These are phyloP conservation scores for Neospora caninum DNA, from an alignment of 169 alveolate species.

Conservation along the genomic window DNA sequence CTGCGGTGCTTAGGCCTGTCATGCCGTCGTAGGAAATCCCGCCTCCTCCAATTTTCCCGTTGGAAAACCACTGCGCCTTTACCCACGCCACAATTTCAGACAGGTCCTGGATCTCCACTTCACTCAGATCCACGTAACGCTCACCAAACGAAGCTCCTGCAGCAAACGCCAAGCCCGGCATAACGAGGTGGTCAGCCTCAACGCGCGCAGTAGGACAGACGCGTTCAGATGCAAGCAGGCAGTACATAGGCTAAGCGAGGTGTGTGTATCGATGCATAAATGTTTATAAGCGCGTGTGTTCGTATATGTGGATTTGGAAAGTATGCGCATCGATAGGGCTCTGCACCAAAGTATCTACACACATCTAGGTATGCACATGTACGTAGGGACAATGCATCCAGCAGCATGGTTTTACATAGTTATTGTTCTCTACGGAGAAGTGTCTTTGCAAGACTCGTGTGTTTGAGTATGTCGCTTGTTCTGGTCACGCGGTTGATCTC, in stretches of 20 bases:
- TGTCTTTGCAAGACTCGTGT: too few relatives aligned
- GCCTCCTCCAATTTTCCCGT: slow-evolving; percentile 74
- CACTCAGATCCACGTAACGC: slow-evolving; percentile 73
- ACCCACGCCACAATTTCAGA: slow-evolving; percentile 71
- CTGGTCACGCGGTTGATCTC: too few relatives aligned
- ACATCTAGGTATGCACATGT: too few relatives aligned
- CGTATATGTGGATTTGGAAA: too few relatives aligned
- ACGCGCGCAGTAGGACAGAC: neutral
- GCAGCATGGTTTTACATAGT: too few relatives aligned
- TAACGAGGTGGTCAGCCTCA: neutral
- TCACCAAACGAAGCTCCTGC: slow-evolving; percentile 76
- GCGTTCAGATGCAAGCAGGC: neutral
- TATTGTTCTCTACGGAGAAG: too few relatives aligned
- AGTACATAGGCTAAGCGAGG: neutral
- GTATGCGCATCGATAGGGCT: too few relatives aligned
- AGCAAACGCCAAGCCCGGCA: neutral
- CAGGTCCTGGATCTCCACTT: slow-evolving; percentile 70
- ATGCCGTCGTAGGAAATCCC: slow-evolving; percentile 79
- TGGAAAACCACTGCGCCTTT: slow-evolving; percentile 71
- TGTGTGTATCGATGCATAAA: neutral
- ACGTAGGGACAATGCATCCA: too few relatives aligned
- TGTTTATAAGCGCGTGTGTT: neutral
- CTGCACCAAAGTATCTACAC: too few relatives aligned
- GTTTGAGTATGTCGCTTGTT: too few relatives aligned
- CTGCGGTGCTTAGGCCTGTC: slow-evolving; percentile 76